phyloP scores from a whole-genome alignment of 1,139 yeast genomes.

The Lodderomyces parapsilosis region DNA sequence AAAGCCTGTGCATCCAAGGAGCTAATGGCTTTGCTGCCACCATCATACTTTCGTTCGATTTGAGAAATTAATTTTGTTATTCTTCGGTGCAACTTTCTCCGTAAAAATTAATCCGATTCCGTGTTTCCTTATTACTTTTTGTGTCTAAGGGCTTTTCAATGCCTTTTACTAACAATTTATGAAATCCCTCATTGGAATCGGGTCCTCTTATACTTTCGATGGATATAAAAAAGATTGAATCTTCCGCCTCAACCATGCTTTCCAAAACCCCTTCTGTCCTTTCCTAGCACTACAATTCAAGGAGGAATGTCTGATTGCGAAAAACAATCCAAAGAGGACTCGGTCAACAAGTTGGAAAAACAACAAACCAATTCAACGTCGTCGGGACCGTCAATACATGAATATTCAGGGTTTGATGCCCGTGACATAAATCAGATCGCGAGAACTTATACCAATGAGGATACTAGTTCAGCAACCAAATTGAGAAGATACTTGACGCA shows the following conservation, averaged over 20 bases:
- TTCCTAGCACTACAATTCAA: no score
- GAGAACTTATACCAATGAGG: slow-evolving; percentile 26
- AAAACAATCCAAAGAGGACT: slow-evolving; percentile 2
- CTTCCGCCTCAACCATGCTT: no score
- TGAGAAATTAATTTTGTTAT: not conserved
- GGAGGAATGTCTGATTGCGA: not conserved
- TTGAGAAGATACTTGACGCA: slow-evolving; percentile 37
- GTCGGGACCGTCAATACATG: not conserved
- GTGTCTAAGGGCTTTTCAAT: not conserved
- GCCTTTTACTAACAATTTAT: not conserved
- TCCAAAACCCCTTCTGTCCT: no score
- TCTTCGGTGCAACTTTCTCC: not conserved
- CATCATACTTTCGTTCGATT: no score
- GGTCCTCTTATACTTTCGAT: no score
- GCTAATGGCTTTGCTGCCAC: not conserved
- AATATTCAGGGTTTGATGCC: slow-evolving; percentile 2
- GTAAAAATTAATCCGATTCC: not conserved
- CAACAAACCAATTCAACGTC: not conserved
- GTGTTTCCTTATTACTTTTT: not conserved
- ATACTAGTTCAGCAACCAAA: slow-evolving; percentile 20
- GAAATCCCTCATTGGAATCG: no score
- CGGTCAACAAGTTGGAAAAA: slow-evolving; percentile 2
- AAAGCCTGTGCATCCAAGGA: no score
- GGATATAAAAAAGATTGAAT: no score
- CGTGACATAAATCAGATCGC: not conserved